Evolutionary conservation across 176 grass and related monocot species (phyloP), one percentile per base, ranked within the genome.

Genomic region (Triticum urartu): DNA sequence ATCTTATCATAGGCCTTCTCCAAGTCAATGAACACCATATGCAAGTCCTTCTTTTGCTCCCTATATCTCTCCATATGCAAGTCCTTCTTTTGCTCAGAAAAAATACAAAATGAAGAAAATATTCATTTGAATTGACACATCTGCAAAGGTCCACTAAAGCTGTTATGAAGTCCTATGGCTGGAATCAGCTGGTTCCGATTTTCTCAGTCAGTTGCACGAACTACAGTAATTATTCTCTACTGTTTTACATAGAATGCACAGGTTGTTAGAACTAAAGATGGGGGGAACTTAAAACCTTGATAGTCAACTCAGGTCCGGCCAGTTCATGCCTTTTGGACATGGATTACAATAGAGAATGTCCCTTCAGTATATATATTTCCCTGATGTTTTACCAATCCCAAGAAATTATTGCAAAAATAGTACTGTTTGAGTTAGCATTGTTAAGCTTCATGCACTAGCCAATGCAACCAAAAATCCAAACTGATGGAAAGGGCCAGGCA

Each of bases 71-170:
- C 28, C 28, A 30, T 30, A 30, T 30, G 28, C 28, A 30, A 30
- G 28, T 30, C 28, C 28, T 30, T 30, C 28, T 30, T 30, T 30
- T 30, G 28, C 28, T 47, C 64, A 90, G 60, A 78, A 70, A 56
- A 63, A 10, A 28, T 26, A 47, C 4, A 65, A 65, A 9, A 79
- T 21, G 38, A 32, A 71, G 24, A 70, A 5, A 63, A 47, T 75
- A 42, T 25, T 52, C 32, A 78, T 75, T 42, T 75, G 43, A 52
- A 45, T 40, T 56, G 54, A 83, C 40, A 84, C n/a, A 79, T 69
- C 24, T 70, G 39, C 85, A 78, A 33, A 50, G 11, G 68, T 63
- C 30, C 50, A 78, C 9, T 25, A 15, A 78, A 62, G 36, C 11
- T 86, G 15, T 77, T 77, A 71, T 40, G 71, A 63, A 75, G 59